Percentiles rank a stretch among this genome's conserved stretches.
Conservation (phyloP, 768 basidiomycete species). For the Tulasnella sp. region DNA sequence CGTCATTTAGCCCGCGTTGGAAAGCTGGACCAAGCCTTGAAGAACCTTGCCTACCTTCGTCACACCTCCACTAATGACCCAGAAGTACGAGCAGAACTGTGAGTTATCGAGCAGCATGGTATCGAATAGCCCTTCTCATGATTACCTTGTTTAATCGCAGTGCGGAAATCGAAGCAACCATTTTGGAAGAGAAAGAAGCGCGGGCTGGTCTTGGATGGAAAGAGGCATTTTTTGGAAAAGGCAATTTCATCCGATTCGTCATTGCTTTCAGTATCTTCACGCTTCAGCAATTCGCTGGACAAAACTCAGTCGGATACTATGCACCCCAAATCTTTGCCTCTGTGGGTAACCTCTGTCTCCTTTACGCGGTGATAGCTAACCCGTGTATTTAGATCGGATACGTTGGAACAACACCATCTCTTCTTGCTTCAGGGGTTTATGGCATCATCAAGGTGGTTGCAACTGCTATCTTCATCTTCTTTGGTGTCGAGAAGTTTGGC, state of each 20-base stretch:
- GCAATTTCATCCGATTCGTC: slow-evolving; percentile 70
- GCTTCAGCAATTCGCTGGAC: slow-evolving; percentile 67
- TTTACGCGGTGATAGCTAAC: not conserved
- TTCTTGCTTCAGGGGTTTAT: slow-evolving; percentile 29
- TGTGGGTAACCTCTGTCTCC: not conserved
- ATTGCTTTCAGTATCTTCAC: slow-evolving; percentile 55
- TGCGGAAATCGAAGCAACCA: slow-evolving; percentile 67
- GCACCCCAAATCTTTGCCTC: slow-evolving; percentile 27
- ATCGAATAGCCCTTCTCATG: no score
- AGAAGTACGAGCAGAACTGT: slow-evolving; percentile 26
- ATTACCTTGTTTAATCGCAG: no score
- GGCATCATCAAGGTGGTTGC: slow-evolving; percentile 31
- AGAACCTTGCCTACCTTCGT: slow-evolving; percentile 34
- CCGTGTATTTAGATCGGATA: slow-evolving; percentile 22
- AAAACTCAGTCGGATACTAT: slow-evolving; percentile 47
- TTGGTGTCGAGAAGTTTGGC: slow-evolving; percentile 28
- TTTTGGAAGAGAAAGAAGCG: slow-evolving; percentile 55
- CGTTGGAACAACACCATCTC: slow-evolving; percentile 23
- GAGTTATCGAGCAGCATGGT: no score
- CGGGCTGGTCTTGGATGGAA: slow-evolving; percentile 50
- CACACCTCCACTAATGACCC: slow-evolving; percentile 25
- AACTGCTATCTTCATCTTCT: slow-evolving; percentile 27
- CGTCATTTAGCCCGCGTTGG: slow-evolving; percentile 29
- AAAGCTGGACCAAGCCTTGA: slow-evolving; percentile 30
- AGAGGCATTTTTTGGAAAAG: slow-evolving; percentile 68